Evolutionary conservation across 2,329 filamentous ascomycete genomes (phyloP).

Genomic region (Neoscytalidium dimidiatum): DNA sequence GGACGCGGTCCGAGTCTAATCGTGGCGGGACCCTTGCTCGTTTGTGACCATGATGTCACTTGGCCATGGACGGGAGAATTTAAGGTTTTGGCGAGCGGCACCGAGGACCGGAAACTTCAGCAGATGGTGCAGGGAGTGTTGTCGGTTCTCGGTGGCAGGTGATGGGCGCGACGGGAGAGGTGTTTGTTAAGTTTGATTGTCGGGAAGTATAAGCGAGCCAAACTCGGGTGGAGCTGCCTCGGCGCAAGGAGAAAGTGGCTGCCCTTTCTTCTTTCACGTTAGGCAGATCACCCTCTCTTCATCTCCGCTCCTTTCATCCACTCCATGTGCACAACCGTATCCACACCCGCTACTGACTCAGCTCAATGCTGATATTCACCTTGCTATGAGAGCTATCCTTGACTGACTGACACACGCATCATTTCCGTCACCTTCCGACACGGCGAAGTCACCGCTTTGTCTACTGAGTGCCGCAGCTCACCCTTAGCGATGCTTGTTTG

Average conservation of each 20-base stretch:
- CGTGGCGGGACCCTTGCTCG: background rate
- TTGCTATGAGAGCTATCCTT: background rate
- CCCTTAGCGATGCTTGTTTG: background rate
- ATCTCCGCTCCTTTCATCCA: background rate
- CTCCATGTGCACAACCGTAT: background rate
- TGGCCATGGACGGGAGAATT: background rate
- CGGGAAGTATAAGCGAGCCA: constrained; percentile 4
- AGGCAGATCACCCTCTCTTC: background rate
- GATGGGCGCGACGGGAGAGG: background rate
- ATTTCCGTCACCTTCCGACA: background rate
- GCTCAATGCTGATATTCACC: too few species aligned
- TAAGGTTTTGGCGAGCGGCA: background rate
- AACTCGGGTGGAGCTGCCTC: background rate
- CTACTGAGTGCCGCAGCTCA: background rate
- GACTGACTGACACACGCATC: background rate
- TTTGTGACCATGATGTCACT: background rate
- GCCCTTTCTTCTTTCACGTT: too few species aligned
- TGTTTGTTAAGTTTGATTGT: background rate
- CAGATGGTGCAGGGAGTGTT: background rate
- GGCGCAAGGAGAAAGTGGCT: too few species aligned
- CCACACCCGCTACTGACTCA: too few species aligned
- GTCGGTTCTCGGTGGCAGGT: background rate
- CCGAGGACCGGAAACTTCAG: background rate
- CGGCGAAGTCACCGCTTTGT: background rate
- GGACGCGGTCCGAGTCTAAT: background rate